These are phyloP conservation scores for Ogataea saltuana DNA, from an alignment of 805 yeast genomes.

Conservation along the genomic window DNA sequence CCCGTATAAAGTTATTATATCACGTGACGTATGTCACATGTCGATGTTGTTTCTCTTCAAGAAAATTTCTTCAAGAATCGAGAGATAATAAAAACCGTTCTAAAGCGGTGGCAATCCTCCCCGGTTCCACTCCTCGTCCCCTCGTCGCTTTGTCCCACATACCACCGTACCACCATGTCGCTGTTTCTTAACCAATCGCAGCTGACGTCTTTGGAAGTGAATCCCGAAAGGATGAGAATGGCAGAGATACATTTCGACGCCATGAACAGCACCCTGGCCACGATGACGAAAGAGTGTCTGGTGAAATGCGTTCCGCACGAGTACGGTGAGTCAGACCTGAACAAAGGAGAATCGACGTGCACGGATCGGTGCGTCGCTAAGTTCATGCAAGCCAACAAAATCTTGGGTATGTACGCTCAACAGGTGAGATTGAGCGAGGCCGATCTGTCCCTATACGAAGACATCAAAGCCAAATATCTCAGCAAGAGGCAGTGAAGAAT, in stretches of 20 bases:
- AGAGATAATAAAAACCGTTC: not conserved
- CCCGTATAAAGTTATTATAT: not conserved
- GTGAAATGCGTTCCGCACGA: slow-evolving; percentile 82
- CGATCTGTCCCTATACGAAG: slow-evolving; percentile 34
- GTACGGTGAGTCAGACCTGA: slow-evolving; percentile 80
- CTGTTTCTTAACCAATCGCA: slow-evolving; percentile 53
- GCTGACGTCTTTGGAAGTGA: slow-evolving; percentile 47
- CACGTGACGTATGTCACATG: not conserved
- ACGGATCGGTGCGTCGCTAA: slow-evolving; percentile 85
- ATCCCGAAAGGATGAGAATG: slow-evolving; percentile 57
- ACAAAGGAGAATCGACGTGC: slow-evolving; percentile 82
- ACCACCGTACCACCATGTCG: slow-evolving; percentile 50
- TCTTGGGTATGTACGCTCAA: slow-evolving; percentile 56
- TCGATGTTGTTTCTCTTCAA: not conserved
- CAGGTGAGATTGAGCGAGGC: slow-evolving; percentile 47
- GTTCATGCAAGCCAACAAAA: slow-evolving; percentile 70
- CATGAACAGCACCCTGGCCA: slow-evolving; percentile 47
- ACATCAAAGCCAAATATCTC: slow-evolving; percentile 26
- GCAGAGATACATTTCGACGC: slow-evolving; percentile 73
- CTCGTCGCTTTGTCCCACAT: not conserved
- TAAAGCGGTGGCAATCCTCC: no score
- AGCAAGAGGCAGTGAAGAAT: not conserved
- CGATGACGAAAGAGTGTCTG: slow-evolving; percentile 62
- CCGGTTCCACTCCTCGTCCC: no score
- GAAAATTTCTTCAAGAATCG: not conserved